These are phyloP conservation scores for Saccharomycodes ludwigii DNA, from an alignment of 805 yeast species.

Conservation along the genomic window DNA sequence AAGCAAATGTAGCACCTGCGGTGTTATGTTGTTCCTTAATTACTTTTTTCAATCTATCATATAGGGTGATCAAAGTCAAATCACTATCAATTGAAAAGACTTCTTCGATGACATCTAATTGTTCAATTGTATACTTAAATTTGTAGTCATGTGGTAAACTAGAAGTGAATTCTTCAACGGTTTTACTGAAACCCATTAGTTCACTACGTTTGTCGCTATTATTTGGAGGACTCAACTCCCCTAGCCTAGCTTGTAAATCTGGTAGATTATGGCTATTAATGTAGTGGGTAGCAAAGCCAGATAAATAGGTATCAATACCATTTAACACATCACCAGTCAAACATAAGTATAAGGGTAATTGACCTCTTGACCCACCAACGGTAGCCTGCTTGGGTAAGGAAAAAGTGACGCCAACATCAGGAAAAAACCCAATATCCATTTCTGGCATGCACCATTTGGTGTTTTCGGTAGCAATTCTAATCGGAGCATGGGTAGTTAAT, in stretches of 20 bases:
- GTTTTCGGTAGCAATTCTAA: constrained; percentile 84
- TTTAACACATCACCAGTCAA: constrained; percentile 69
- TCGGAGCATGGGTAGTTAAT: constrained; percentile 77
- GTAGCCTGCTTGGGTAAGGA: constrained; percentile 59
- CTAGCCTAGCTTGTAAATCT: constrained; percentile 51
- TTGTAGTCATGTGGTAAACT: constrained; percentile 51
- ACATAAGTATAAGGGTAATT: constrained; percentile 76
- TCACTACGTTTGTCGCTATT: constrained; percentile 17
- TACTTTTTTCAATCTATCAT: constrained; percentile 36
- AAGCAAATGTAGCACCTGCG: neutral
- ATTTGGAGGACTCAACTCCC: constrained; percentile 34
- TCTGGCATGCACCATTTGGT: constrained; percentile 97
- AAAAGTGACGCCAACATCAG: constrained; percentile 91
- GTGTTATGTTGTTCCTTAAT: constrained; percentile 5
- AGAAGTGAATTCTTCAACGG: constrained; percentile 69
- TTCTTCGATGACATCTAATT: constrained; percentile 52
- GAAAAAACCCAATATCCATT: constrained; percentile 90
- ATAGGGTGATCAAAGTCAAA: constrained; percentile 37
- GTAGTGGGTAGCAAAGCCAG: constrained; percentile 87
- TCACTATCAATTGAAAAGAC: constrained; percentile 43
- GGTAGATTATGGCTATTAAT: constrained; percentile 54
- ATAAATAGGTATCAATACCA: constrained; percentile 71
- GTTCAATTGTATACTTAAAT: constrained; percentile 42
- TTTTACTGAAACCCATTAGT: constrained; percentile 42
- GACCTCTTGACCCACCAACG: constrained; percentile 39